Conservation (phyloP, 768 basidiomycete genomes). For the Leccinum olivaceopallidum region DNA sequence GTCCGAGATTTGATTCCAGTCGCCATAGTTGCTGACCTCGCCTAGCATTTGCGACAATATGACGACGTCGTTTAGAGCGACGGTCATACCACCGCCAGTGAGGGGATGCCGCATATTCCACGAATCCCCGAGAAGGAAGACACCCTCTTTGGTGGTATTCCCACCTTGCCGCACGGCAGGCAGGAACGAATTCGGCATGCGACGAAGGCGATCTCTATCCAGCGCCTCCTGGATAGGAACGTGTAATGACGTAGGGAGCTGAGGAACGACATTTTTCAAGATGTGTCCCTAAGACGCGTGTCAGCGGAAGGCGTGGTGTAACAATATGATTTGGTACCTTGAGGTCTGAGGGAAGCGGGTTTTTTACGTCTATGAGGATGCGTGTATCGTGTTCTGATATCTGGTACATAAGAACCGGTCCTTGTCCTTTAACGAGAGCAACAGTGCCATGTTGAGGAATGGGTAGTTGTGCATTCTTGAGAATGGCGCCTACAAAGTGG, state of each 20-base stretch:
- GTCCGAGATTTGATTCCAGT: conserved; percentile 53
- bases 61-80: conserved; percentile 86
- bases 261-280: conserved; percentile 68
- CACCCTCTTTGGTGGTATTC: conserved; percentile 56
- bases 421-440: conserved; percentile 72
- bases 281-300: conserved; percentile 57
- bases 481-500: conserved; percentile 83
- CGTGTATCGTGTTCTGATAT: conserved; percentile 87
- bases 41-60: conserved; percentile 64
- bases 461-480: conserved; percentile 75
- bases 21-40: conserved; percentile 39
- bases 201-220: conserved; percentile 76
- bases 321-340: conserved; percentile 46
- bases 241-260: conserved; percentile 76
- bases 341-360: conserved; percentile 78
- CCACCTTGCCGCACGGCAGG: conserved; percentile 71
- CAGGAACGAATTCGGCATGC: conserved; percentile 96
- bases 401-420: conserved; percentile 92
- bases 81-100: conserved; percentile 98
- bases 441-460: conserved; percentile 84
- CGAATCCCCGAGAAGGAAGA: conserved; percentile 88
- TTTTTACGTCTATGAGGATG: conserved; percentile 89
- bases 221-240: conserved; percentile 64
- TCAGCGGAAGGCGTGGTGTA: conserved; percentile 3
- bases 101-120: conserved; percentile 99